Evolutionary conservation across 192 early-diverging fungal genomes (phyloP), one percentile per base, ranked within the genome.

Genomic region (Coemansia sp.): DNA sequence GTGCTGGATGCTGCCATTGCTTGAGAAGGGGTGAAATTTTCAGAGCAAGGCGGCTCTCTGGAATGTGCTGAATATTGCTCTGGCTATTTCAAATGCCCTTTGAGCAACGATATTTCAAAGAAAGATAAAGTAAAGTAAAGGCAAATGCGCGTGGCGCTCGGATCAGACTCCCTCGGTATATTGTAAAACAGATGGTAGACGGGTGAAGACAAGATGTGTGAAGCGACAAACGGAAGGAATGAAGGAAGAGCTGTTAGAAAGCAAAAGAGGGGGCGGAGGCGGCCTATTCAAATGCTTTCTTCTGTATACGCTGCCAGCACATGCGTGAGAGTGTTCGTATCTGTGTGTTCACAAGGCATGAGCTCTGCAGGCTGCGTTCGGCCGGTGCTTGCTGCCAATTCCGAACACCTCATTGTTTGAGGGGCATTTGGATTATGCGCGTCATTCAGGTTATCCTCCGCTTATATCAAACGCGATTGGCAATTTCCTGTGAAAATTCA

Each of bases 1-100:
- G 69, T n/a, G 61, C 58, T 67, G 26, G 43, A 21, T 43, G 26
- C 25, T 34, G 55, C 5, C 55, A 57, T 57, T 46, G 43, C 37
- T 8, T 31, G 16, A 42, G 2, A 46, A 39, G 12, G 42, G 23
- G 21, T 34, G n/a, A n/a, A n/a, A n/a, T n/a, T n/a, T n/a, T n/a
- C n/a, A n/a, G n/a, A n/a, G n/a, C n/a, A n/a, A n/a, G n/a, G n/a
- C n/a, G n/a, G n/a, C n/a, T n/a, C n/a, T n/a, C n/a, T n/a, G n/a
- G n/a, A n/a, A n/a, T n/a, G n/a, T n/a, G n/a, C n/a, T n/a, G n/a
- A n/a, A n/a, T n/a, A n/a, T n/a, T n/a, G n/a, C n/a, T n/a, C n/a
- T 43, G 40, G 35, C 12, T 34, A 34, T 37, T 37, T 37, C 4
- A 10, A 37, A 4, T 12, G 4, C 35, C 35, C 13, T 13, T 10